phyloP scores from a whole-genome alignment of 2,329 filamentous ascomycete species.

The Aspergillus sp. region DNA sequence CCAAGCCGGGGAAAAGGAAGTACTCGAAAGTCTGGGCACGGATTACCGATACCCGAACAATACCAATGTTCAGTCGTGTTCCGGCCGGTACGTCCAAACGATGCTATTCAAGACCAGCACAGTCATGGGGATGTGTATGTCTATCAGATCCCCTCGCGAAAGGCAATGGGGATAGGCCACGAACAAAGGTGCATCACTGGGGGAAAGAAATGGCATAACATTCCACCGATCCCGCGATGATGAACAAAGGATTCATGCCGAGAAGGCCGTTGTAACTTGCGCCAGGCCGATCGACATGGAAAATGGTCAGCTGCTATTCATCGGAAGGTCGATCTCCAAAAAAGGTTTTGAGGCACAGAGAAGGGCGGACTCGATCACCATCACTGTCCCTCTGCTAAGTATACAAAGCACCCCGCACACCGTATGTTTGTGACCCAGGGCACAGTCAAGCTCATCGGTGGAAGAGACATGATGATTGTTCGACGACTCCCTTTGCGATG shows the following conservation, averaged over 20 bases:
- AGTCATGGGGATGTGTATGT: neutral
- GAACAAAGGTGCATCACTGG: too few relatives aligned
- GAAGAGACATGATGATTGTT: too few relatives aligned
- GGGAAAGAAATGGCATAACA: too few relatives aligned
- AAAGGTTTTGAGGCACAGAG: too few relatives aligned
- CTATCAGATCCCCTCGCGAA: neutral
- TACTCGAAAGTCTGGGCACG: neutral
- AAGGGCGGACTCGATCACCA: neutral
- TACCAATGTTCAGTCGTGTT: neutral
- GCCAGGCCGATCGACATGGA: neutral
- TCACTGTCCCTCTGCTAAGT: neutral
- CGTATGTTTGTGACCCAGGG: too few relatives aligned
- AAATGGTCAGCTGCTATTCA: neutral
- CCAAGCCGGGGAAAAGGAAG: conserved; percentile 12
- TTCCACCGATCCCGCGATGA: neutral
- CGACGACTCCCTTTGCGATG: too few relatives aligned
- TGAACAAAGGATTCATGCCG: neutral
- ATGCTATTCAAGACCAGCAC: neutral
- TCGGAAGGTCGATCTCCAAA: neutral
- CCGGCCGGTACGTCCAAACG: neutral
- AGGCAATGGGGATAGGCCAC: neutral
- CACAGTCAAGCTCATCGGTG: too few relatives aligned
- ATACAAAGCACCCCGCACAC: too few relatives aligned
- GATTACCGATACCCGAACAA: neutral
- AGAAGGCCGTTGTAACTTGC: neutral